Evolutionary conservation across 192 early-diverging fungal genomes (phyloP), one percentile per base, ranked within the genome.

Genomic region (Mortierella hygrophila): DNA sequence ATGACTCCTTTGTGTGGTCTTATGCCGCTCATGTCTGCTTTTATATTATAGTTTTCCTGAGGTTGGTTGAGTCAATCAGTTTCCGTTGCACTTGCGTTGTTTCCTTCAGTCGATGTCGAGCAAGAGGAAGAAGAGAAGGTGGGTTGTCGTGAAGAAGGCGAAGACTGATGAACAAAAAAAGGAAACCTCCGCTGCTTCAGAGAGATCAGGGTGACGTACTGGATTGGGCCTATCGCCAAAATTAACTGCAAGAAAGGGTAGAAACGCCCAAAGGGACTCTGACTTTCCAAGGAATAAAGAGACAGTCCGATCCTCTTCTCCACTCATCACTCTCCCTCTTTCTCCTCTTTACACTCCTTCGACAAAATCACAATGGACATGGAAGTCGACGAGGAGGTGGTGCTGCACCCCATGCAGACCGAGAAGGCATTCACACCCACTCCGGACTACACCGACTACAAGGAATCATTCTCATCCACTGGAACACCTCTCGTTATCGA

Each of bases 1-100:
- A 88, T 74, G 52, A 87, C 90, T 75, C 92, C 92, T 81, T 88
- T 88, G 47, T 90, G 89, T 86, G 84, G 84, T 78, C 72, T 77
- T 79, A 74, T 80, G 49, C 49, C 49, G 70, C 60, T 81, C 32
- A 16, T 78, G 29, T 54, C 9, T 70, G 68, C n/a, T 52, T 69
- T 20, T 38, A 9, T 72, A 26, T 42, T 72, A 21, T 49, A 3
- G n/a, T 38, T 0, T 7, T 46, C 37, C 8, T 16, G 35, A n/a
- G 21, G 20, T 10, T 10, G 40, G 38, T 49, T 46, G 71, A 65
- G 60, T 65, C 60, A 65, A 29, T 65, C 60, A 9, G 10, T 26
- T 65, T 35, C 60, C 11, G 11, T 65, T 52, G 49, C 49, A 16
- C 10, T 15, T 26, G 29, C 8, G 26, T 29, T 65, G 29, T 65